Conservation (phyloP, 2,329 filamentous ascomycete species). For the Sarocladiaceae sp. region DNA sequence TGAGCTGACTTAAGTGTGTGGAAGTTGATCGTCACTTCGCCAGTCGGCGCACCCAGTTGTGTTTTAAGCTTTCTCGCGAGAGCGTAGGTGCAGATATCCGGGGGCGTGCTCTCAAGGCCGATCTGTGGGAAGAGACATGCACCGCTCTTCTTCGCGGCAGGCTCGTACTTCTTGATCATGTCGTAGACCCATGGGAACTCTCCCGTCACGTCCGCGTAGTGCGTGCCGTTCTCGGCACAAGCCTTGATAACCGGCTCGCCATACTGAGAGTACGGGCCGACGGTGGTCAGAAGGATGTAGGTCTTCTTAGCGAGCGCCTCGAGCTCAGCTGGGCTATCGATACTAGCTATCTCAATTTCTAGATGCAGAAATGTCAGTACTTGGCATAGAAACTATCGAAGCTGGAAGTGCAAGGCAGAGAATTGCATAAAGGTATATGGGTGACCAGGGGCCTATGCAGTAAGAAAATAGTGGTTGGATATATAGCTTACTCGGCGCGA, state of each 20-base stretch:
- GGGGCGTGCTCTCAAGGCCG: constrained; percentile 58
- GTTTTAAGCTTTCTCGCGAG: constrained; percentile 47
- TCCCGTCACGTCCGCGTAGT: constrained; percentile 61
- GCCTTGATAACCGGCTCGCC: constrained; percentile 58
- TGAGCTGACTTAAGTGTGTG: constrained; percentile 34
- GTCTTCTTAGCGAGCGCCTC: constrained; percentile 50
- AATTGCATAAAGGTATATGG: not conserved
- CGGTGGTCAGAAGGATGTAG: constrained; percentile 51
- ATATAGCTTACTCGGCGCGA: constrained; percentile 56
- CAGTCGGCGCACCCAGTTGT: constrained; percentile 43
- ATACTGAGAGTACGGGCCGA: constrained; percentile 54
- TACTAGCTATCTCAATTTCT: constrained; percentile 50
- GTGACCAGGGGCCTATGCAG: not conserved
- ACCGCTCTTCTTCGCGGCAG: constrained; percentile 46
- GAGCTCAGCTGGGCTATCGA: constrained; percentile 43
- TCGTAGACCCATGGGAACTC: constrained; percentile 53
- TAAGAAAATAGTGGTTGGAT: not conserved
- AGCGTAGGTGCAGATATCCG: constrained; percentile 55
- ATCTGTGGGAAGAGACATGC: constrained; percentile 58
- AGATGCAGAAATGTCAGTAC: constrained; percentile 10
- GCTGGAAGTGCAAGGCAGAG: not conserved
- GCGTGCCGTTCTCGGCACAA: constrained; percentile 58
- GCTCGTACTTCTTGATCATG: constrained; percentile 59
- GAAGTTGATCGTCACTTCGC: constrained; percentile 50
- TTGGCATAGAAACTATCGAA: not conserved